These are phyloP conservation scores for Colletotrichum chrysophilum DNA, from an alignment of 2,329 filamentous ascomycete species.

Conservation along the genomic window DNA sequence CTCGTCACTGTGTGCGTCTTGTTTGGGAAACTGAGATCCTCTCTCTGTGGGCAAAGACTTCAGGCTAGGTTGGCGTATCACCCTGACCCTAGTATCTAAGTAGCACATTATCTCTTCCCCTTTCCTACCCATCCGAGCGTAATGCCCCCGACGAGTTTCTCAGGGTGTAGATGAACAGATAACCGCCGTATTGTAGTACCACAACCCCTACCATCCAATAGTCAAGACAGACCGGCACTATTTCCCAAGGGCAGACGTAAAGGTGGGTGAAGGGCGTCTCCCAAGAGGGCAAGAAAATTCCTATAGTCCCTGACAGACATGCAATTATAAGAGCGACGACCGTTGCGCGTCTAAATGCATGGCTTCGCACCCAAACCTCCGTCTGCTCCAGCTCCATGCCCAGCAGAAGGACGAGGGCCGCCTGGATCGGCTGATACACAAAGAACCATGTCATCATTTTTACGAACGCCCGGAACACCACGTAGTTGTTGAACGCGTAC, in stretches of 20 bases:
- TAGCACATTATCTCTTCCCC: neutral
- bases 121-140: neutral
- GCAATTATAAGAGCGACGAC: neutral
- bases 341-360: rapidly evolving
- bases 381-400: neutral
- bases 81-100: too few relatives aligned
- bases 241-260: neutral
- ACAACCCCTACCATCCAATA: neutral
- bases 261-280: neutral
- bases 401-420: neutral
- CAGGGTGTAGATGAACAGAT: neutral
- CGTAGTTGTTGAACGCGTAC: neutral
- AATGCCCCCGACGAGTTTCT: neutral
- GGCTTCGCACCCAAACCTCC: neutral
- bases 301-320: neutral
- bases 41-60: too few relatives aligned
- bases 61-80: too few relatives aligned
- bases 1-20: neutral
- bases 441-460: neutral
- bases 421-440: neutral
- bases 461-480: neutral
- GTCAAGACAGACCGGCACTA: neutral
- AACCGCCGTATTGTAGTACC: neutral
- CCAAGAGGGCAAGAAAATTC: neutral
- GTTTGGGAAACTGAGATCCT: too few relatives aligned